A percentile compares a stretch with the other conserved stretches of the same genome.
phyloP scores from a whole-genome alignment of 2,329 filamentous ascomycete species.

The Orbilia ellipsospora region DNA sequence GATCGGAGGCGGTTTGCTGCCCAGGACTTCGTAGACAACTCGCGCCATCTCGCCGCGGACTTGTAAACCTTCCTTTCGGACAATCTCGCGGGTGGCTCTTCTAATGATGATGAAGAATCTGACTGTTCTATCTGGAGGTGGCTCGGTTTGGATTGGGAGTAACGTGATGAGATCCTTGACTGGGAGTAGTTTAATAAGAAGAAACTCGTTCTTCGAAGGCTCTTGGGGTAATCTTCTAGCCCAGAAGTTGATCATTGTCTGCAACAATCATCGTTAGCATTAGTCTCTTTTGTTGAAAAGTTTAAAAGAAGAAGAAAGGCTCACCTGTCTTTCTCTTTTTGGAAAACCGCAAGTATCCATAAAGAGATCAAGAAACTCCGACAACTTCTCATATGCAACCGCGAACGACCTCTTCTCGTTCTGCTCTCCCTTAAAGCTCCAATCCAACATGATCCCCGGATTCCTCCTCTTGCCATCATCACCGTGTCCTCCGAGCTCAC shows the following conservation, averaged over 20 bases:
- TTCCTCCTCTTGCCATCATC: slow-evolving; percentile 54
- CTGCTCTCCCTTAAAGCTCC: slow-evolving; percentile 54
- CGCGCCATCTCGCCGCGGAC: slow-evolving; percentile 53
- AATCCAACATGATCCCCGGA: slow-evolving; percentile 52
- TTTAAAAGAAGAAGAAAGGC: not conserved
- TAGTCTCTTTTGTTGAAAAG: not conserved
- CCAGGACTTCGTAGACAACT: slow-evolving; percentile 53
- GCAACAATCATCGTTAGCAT: slow-evolving; percentile 35
- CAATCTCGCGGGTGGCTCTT: slow-evolving; percentile 47
- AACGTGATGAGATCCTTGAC: slow-evolving; percentile 56
- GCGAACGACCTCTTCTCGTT: slow-evolving; percentile 57
- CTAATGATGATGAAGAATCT: slow-evolving; percentile 57
- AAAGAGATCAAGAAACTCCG: slow-evolving; percentile 55
- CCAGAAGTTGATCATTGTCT: slow-evolving; percentile 57
- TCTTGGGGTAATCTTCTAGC: slow-evolving; percentile 52
- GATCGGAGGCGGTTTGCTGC: slow-evolving; percentile 53
- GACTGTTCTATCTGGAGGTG: slow-evolving; percentile 56
- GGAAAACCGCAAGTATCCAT: slow-evolving; percentile 57
- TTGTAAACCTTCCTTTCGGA: slow-evolving; percentile 50
- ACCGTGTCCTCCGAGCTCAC: slow-evolving; percentile 45
- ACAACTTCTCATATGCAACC: slow-evolving; percentile 54
- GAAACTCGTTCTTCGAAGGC: slow-evolving; percentile 52
- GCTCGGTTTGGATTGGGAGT: slow-evolving; percentile 56
- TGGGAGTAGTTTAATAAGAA: slow-evolving; percentile 57
- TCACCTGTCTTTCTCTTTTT: slow-evolving; percentile 54